Conservation (phyloP, 2,329 filamentous ascomycete genomes). For the Furcasterigmium furcatum region DNA sequence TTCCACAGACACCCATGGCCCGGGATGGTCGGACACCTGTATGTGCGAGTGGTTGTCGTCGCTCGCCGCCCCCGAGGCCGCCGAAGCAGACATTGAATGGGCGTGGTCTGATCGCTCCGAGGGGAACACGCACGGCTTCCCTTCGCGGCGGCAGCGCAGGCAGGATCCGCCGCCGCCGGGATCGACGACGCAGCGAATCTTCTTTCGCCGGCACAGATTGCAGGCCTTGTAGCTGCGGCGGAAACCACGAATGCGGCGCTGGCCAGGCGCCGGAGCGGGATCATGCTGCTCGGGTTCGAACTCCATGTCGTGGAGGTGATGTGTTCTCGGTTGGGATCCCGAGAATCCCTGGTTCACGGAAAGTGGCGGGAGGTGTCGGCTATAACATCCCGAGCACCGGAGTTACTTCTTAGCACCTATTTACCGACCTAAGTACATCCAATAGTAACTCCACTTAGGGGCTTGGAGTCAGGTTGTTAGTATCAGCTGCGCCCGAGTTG, state of each 20-base stretch:
- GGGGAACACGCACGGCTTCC: constrained; percentile 1
- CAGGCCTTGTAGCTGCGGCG: constrained; percentile 4
- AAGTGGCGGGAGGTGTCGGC: no score
- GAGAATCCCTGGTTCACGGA: no score
- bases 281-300: background rate
- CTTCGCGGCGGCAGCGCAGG: background rate
- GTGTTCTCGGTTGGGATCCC: no score
- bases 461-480: no score
- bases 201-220: constrained; percentile 2
- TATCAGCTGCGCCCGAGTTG: no score
- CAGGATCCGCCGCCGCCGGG: background rate
- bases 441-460: no score
- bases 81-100: no score
- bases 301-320: background rate
- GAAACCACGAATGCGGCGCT: background rate
- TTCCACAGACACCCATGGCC: no score
- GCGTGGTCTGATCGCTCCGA: background rate
- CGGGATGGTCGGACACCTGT: no score
- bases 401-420: no score
- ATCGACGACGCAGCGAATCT: constrained; percentile 1
- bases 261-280: background rate
- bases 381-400: no score
- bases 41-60: background rate
- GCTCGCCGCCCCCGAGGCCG: background rate
- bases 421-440: no score